These are phyloP conservation scores for Ustilaginoidea virens DNA, from an alignment of 2,329 filamentous ascomycete genomes.

Conservation along the genomic window DNA sequence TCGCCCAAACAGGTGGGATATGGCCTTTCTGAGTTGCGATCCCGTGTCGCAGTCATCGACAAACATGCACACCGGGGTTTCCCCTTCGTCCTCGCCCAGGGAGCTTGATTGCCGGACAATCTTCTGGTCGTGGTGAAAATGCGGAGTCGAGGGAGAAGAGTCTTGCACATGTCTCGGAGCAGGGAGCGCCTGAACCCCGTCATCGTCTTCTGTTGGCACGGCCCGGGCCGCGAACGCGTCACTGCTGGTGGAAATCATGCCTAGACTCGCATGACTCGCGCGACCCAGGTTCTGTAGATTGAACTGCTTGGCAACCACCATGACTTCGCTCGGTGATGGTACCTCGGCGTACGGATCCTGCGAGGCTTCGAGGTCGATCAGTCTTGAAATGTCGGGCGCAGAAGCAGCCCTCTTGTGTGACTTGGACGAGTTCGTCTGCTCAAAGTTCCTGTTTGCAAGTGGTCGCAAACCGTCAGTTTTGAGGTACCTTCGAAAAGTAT, in stretches of 20 bases:
- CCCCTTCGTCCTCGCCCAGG: conserved; percentile 7
- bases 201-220: not conserved
- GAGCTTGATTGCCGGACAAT: not conserved
- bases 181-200: not conserved
- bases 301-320: conserved; percentile 4
- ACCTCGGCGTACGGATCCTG: conserved; percentile 7
- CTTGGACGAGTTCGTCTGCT: conserved; percentile 12
- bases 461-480: no score
- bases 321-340: conserved; percentile 6
- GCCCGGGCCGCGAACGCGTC: no score
- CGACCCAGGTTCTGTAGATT: not conserved
- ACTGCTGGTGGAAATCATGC: no score
- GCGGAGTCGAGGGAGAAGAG: not conserved
- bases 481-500: no score
- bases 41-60: conserved; percentile 41
- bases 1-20: conserved; percentile 69
- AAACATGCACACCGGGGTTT: conserved; percentile 34
- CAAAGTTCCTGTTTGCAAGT: no score
- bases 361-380: conserved; percentile 3
- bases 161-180: not conserved
- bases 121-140: not conserved
- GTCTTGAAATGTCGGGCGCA: conserved; percentile 27
- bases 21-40: conserved; percentile 53
- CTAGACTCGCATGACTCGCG: no score
- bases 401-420: conserved; percentile 34